These are phyloP conservation scores for Penicillium sp. DNA, from an alignment of 2,329 filamentous ascomycete genomes.

Conservation along the genomic window DNA sequence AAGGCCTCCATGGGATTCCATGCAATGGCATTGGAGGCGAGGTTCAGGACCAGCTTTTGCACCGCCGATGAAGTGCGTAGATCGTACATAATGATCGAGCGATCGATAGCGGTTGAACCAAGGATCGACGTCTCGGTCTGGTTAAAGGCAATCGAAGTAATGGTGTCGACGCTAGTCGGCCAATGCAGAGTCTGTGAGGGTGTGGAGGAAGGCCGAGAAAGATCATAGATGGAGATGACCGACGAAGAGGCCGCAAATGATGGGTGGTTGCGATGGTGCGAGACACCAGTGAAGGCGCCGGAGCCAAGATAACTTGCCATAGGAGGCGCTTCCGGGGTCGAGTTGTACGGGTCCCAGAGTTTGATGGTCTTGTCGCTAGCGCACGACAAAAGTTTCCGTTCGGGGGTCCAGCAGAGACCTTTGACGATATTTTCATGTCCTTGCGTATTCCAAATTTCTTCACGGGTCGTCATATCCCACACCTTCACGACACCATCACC, in stretches of 20 bases:
- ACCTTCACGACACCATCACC: conserved; percentile 95
- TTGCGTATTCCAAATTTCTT: conserved; percentile 76
- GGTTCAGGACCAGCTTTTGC: conserved; percentile 77
- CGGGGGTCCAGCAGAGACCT: conserved; percentile 85
- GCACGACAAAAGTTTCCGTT: conserved; percentile 84
- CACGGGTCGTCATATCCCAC: conserved; percentile 77
- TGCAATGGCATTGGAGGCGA: conserved; percentile 80
- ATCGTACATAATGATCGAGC: conserved; percentile 89
- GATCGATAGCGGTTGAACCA: conserved; percentile 82
- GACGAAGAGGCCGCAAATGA: conserved; percentile 79
- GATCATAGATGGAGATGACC: conserved; percentile 85
- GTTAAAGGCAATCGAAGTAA: conserved; percentile 88
- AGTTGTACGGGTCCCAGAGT: conserved; percentile 87
- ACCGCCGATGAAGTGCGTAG: conserved; percentile 84
- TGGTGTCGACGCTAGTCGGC: conserved; percentile 89
- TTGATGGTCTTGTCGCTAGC: conserved; percentile 87
- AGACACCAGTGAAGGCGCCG: conserved; percentile 80
- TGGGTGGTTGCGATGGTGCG: conserved; percentile 78
- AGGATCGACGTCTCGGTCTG: conserved; percentile 91
- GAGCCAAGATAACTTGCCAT: conserved; percentile 83
- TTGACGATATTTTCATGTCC: conserved; percentile 96
- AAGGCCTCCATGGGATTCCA: conserved; percentile 99
- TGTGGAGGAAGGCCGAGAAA: conserved; percentile 75
- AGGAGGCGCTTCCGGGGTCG: conserved; percentile 70
- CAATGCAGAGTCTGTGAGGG: conserved; percentile 83